These are phyloP conservation scores for Rhodofomes roseus DNA, from an alignment of 1,284 basidiomycete genomes.

Conservation along the genomic window DNA sequence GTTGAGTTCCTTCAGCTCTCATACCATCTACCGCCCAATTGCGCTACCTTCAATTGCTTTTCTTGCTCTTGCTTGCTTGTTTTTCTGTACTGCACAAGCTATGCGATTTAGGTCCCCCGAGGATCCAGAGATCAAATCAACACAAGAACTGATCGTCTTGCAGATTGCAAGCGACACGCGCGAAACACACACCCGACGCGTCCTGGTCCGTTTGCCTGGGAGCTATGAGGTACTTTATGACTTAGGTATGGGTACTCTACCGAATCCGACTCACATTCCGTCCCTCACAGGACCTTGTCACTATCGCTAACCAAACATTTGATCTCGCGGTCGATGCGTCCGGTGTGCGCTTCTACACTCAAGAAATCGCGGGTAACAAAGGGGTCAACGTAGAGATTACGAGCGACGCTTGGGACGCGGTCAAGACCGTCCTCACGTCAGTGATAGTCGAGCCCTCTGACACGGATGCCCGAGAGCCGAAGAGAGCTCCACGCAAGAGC, in stretches of 20 bases:
- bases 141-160: slow-evolving; percentile 18
- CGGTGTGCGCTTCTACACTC: not conserved
- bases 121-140: slow-evolving; percentile 8
- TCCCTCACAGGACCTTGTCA: not conserved
- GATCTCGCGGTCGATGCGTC: not conserved
- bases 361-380: not conserved
- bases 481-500: not conserved
- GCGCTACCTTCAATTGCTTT: not conserved
- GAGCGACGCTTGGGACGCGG: not conserved
- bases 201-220: slow-evolving; percentile 16
- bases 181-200: slow-evolving; percentile 2
- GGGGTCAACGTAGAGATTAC: slow-evolving; percentile 4
- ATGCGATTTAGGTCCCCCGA: slow-evolving; percentile 17
- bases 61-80: not conserved
- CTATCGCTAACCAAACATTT: not conserved
- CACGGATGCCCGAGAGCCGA: not conserved
- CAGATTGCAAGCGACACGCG: slow-evolving; percentile 8
- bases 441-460: not conserved
- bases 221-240: slow-evolving; percentile 12
- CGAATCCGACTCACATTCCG: not conserved
- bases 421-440: not conserved
- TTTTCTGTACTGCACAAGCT: not conserved
- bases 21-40: not conserved
- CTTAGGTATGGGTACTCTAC: not conserved
- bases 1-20: not conserved